Evolutionary conservation across 352 stramenopile genomes (phyloP), one percentile per base, ranked within the genome.

Genomic region (Globisporangium lucens): DNA sequence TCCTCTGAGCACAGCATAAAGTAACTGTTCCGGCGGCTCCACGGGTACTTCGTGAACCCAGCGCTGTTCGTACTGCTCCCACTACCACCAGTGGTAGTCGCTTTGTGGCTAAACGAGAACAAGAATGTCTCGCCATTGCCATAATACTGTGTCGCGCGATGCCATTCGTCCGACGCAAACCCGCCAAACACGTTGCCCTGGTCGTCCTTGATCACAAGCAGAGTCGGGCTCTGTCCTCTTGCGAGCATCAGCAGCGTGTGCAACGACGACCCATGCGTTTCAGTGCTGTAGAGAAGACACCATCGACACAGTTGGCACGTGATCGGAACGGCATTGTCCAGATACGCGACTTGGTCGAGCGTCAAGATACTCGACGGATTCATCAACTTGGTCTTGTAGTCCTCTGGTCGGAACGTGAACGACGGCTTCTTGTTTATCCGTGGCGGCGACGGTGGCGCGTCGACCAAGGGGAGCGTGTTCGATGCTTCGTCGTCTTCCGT

Each of bases 1-100:
- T 96, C 88, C 13, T 97, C 89, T 20, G 88, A 96, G 72, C 88
- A 95, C 27, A 98, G 77, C 83, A 94, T 90, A 55, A 97, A 97
- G 70, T 97, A 97, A 67, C 82, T 92, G 76, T 97, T 98, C 59
- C 89, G 86, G 22, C 90, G 85, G 41, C 88, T 96, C 87, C 89
- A 97, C 49, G 87, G 70, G 57, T 94, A 96, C 63, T 92, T 93
- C 10, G 78, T 74, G 60, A 97, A 93, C 33, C 52, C 56, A 24
- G n/a, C 43, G 33, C 29, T 57, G 56, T 43, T 61, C 15, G 64
- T 73, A 22, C 70, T 62, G 38, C 69, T 68, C 29, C 29, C 29
- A 27, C 43, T 63, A 66, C 60, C 30, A 27, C 30, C 24, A 33
- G 35, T 41, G n/a, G 24, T 22, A n/a, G 15, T 10, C 2, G 46